Evolutionary conservation across 2,329 filamentous ascomycete genomes (phyloP).

Genomic region (Ceratocystis diversiconidia): DNA sequence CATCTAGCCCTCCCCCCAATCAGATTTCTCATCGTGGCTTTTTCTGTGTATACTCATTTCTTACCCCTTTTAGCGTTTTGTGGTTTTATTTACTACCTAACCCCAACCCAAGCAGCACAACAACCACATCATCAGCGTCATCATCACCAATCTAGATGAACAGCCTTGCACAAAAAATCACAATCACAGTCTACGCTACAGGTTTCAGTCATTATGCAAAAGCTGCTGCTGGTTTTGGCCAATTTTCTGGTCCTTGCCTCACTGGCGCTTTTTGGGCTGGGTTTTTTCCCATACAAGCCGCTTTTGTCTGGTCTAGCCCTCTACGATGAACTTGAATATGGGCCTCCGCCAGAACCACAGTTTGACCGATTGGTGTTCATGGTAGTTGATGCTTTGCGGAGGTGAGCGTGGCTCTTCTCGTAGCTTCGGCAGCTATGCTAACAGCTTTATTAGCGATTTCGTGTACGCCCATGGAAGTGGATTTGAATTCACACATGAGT

Average conservation of each 20-base stretch:
- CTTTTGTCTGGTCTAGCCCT: constrained; percentile 72
- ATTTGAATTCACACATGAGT: constrained; percentile 83
- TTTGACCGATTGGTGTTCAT: constrained; percentile 93
- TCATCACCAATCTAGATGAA: background rate
- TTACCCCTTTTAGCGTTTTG: background rate
- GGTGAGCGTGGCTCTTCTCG: constrained; percentile 34
- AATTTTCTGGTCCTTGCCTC: constrained; percentile 67
- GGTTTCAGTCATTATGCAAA: background rate
- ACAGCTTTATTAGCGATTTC: constrained; percentile 55
- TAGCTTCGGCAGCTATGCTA: constrained; percentile 12
- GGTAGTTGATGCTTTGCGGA: constrained; percentile 90
- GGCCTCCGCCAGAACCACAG: constrained; percentile 45
- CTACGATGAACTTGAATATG: constrained; percentile 42
- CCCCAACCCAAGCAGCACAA: background rate
- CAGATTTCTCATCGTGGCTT: background rate
- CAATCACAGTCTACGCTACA: background rate
- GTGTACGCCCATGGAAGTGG: constrained; percentile 71
- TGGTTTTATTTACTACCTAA: background rate
- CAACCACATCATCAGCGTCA: background rate
- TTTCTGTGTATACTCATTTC: background rate
- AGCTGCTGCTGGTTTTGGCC: constrained; percentile 28
- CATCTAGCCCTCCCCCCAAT: background rate
- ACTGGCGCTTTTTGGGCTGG: constrained; percentile 63
- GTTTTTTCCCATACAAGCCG: constrained; percentile 97
- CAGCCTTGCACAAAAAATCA: background rate